Conservation (phyloP, 2,329 filamentous ascomycete species). For the Cercospora janseana region DNA sequence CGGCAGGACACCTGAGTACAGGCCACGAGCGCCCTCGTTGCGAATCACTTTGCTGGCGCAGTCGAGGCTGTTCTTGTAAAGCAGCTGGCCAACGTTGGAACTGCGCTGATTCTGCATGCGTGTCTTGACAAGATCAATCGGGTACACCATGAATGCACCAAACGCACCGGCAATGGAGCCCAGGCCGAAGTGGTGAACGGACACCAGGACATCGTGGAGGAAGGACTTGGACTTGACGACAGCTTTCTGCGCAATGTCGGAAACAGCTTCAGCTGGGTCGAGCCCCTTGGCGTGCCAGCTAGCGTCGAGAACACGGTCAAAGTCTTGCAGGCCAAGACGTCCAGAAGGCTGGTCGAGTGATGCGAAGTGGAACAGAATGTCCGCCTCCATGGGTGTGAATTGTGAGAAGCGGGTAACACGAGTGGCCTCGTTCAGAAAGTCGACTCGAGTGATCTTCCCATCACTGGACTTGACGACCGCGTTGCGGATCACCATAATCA, state of each 20-base stretch:
- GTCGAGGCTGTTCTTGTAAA: slow-evolving; percentile 97
- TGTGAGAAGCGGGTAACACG: slow-evolving; percentile 89
- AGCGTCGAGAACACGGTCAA: slow-evolving; percentile 90
- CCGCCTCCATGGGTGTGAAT: slow-evolving; percentile 97
- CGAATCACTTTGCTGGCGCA: slow-evolving; percentile 89
- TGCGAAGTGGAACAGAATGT: slow-evolving; percentile 98
- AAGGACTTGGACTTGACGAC: slow-evolving; percentile 58
- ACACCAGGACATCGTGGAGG: slow-evolving; percentile 67
- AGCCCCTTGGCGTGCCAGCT: slow-evolving; percentile 69
- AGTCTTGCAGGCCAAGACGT: slow-evolving; percentile 76
- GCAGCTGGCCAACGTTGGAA: slow-evolving; percentile 73
- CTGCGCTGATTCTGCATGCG: slow-evolving; percentile 95
- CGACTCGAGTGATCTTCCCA: slow-evolving; percentile 88
- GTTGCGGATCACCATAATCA: slow-evolving; percentile 87
- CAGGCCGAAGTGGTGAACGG: slow-evolving; percentile 83
- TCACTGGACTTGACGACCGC: slow-evolving; percentile 80
- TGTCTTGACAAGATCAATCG: slow-evolving; percentile 97
- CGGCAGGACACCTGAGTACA: slow-evolving; percentile 92
- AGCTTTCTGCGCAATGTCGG: slow-evolving; percentile 53
- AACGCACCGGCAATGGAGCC: slow-evolving; percentile 92
- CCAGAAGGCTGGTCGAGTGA: slow-evolving; percentile 87
- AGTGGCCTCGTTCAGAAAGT: slow-evolving; percentile 92
- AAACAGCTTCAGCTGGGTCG: slow-evolving; percentile 46
- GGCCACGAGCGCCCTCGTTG: slow-evolving; percentile 83
- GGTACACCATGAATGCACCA: slow-evolving; percentile 98